phyloP scores from a whole-genome alignment of 768 basidiomycete genomes.

The Leccinum variicolor region DNA sequence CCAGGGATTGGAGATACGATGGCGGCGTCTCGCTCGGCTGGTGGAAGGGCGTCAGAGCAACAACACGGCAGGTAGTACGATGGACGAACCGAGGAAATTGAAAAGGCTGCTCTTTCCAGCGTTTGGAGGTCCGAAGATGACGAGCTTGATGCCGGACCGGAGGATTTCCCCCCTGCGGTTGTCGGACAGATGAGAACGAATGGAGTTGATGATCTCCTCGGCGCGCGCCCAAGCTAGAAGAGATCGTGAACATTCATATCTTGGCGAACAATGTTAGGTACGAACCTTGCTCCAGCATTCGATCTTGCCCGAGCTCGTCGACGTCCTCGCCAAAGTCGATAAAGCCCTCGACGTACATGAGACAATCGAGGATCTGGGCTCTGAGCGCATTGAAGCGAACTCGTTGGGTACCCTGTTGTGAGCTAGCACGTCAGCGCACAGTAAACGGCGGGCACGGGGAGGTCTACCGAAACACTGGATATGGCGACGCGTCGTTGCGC shows the following conservation, averaged over 20 bases:
- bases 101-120: constrained; percentile 90
- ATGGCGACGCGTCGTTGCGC: constrained; percentile 73
- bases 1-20: constrained; percentile 88
- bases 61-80: background rate
- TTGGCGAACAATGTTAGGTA: background rate
- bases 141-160: constrained; percentile 75
- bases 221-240: constrained; percentile 53
- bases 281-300: constrained; percentile 67
- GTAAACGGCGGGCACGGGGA: background rate
- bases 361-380: constrained; percentile 61
- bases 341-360: constrained; percentile 80
- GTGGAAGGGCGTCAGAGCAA: background rate
- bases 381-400: constrained; percentile 63
- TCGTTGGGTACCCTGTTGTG: constrained; percentile 58
- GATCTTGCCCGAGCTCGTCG: constrained; percentile 80
- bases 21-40: constrained; percentile 84
- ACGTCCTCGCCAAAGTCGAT: constrained; percentile 90
- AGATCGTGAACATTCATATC: background rate
- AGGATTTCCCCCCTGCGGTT: constrained; percentile 79
- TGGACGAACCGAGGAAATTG: constrained; percentile 69
- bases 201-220: constrained; percentile 43
- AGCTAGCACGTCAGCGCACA: background rate
- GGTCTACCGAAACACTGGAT: constrained; percentile 61
- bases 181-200: constrained; percentile 61
- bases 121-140: constrained; percentile 91